Percentiles rank a stretch among this genome's conserved stretches.
Evolutionary conservation across 306 rosid genomes (phyloP).

Genomic region (Trifolium subterraneum): DNA sequence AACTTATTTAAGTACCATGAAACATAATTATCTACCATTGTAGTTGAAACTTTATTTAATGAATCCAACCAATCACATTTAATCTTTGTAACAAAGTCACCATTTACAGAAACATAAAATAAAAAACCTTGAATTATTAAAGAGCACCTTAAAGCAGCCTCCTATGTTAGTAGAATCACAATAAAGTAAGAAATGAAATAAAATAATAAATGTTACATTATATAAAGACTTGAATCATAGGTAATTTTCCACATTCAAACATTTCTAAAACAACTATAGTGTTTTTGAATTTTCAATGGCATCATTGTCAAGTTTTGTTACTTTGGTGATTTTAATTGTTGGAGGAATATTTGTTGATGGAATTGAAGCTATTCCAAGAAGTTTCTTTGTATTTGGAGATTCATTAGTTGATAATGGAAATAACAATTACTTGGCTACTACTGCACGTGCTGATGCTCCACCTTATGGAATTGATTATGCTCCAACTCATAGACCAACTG

Average conservation of each 20-base stretch:
- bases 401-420: constrained; percentile 85
- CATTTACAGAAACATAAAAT: constrained; percentile 31
- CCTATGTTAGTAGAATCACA: constrained; percentile 32
- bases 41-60: constrained; percentile 9
- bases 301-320: constrained; percentile 11
- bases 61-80: constrained; percentile 38
- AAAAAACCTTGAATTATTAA: constrained; percentile 31
- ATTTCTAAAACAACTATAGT: background rate
- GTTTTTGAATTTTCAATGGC: constrained; percentile 37
- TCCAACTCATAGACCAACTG: constrained; percentile 67
- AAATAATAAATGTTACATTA: constrained; percentile 2
- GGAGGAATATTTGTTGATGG: constrained; percentile 17
- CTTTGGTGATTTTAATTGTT: background rate
- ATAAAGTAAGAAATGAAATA: background rate
- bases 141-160: constrained; percentile 39
- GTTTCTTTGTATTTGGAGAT: constrained; percentile 85
- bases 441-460: constrained; percentile 73
- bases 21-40: background rate
- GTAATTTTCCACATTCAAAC: constrained; percentile 7
- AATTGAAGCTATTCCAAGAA: constrained; percentile 45
- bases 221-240: constrained; percentile 33
- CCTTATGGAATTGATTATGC: constrained; percentile 84
- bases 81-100: constrained; percentile 24
- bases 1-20: constrained; percentile 4
- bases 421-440: constrained; percentile 73